Evolutionary conservation across 2,329 filamentous ascomycete species (phyloP).

Genomic region (Lachnellula suecica): DNA sequence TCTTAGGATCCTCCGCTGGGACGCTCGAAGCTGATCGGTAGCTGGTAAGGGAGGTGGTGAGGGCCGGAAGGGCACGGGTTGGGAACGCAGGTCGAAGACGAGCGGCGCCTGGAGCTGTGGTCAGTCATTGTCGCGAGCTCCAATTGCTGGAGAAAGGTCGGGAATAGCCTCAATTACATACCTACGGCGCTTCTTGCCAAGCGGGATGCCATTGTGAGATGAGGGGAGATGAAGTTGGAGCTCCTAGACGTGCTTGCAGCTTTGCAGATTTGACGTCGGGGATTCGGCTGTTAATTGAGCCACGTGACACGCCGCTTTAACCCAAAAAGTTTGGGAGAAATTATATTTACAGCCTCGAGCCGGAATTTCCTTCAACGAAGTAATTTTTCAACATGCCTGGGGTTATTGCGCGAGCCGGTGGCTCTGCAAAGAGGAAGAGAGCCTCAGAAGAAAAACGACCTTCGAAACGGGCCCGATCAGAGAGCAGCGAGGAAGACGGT

Average conservation of each 20-base stretch:
- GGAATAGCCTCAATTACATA: slow-evolving; percentile 53
- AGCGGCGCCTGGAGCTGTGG: slow-evolving; percentile 66
- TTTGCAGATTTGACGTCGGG: slow-evolving; percentile 25
- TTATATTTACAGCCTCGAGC: slow-evolving; percentile 2
- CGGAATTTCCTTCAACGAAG: slow-evolving; percentile 6
- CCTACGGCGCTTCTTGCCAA: slow-evolving; percentile 93
- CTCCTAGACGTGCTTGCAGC: slow-evolving; percentile 27
- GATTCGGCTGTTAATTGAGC: slow-evolving; percentile 18
- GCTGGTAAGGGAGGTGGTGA: slow-evolving; percentile 66
- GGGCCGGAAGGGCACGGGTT: slow-evolving; percentile 71
- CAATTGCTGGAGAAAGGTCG: slow-evolving; percentile 20
- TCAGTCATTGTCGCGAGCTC: slow-evolving; percentile 27
- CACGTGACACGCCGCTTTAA: slow-evolving; percentile 7
- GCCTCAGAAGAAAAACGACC: slow-evolving; percentile 46
- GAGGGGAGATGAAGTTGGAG: slow-evolving; percentile 51
- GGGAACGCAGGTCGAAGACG: slow-evolving; percentile 82
- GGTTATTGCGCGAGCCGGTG: slow-evolving; percentile 12
- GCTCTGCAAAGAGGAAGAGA: slow-evolving; percentile 45
- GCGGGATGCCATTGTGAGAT: slow-evolving; percentile 92
- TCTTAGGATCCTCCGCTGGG: slow-evolving; percentile 86
- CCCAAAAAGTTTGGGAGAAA: slow-evolving; percentile 6
- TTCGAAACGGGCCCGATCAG: slow-evolving; percentile 42
- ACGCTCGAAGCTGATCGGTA: slow-evolving; percentile 72
- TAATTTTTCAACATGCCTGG: slow-evolving; percentile 26
- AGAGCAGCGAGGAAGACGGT: slow-evolving; percentile 48